Conservation (phyloP, 805 yeast genomes). For the Sungouiella blattae region DNA sequence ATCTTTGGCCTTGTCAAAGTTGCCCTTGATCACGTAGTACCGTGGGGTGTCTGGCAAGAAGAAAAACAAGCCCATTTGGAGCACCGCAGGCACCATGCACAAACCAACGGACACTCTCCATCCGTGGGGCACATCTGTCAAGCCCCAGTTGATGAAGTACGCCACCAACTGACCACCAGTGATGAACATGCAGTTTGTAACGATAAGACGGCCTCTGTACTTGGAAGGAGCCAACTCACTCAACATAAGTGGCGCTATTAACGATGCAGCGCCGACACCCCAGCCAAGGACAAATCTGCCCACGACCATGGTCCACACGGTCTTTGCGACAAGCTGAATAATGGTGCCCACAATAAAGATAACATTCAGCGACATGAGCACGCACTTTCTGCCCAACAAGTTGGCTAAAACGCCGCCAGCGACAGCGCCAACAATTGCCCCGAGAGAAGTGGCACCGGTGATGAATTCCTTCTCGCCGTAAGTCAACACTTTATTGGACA, state of each 20-base stretch:
- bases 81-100: constrained; percentile 79
- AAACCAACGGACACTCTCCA: constrained; percentile 93
- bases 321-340: constrained; percentile 75
- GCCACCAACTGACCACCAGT: constrained; percentile 96
- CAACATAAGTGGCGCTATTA: constrained; percentile 91
- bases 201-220: constrained; percentile 88
- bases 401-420: constrained; percentile 84
- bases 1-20: constrained; percentile 57
- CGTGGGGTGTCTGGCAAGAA: constrained; percentile 97
- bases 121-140: constrained; percentile 69
- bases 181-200: constrained; percentile 81
- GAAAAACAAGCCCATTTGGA: constrained; percentile 71
- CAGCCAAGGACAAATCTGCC: constrained; percentile 94
- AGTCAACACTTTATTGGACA: constrained; percentile 48
- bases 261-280: constrained; percentile 94
- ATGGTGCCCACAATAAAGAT: constrained; percentile 82
- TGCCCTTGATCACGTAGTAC: constrained; percentile 71
- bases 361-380: constrained; percentile 76
- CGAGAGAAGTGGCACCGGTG: constrained; percentile 92
- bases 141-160: constrained; percentile 89
- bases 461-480: constrained; percentile 84
- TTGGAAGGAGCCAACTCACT: constrained; percentile 89
- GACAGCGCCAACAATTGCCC: constrained; percentile 79
- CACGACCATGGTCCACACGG: constrained; percentile 86
- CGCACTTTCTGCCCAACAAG: constrained; percentile 77